Base-by-base conservation (phyloP, 2,329 filamentous ascomycete genomes). In the Fusarium chlamydosporum region DNA sequence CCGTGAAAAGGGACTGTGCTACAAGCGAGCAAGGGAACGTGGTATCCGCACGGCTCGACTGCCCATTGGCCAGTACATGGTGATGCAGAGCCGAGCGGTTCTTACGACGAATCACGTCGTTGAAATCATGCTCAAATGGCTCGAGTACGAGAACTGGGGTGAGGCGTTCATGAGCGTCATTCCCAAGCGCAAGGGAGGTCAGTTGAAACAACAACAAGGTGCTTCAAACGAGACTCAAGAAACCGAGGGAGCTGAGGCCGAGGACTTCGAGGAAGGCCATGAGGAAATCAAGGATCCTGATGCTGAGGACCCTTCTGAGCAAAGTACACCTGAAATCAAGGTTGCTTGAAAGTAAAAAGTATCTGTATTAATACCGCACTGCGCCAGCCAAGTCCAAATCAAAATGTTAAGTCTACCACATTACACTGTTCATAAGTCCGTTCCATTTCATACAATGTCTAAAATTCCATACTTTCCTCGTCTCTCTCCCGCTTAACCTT, bases 71-170 rank as follows among this genome's bases (percentile, higher is more conserved):
- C 90, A 98, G 67, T 98, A 93, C 78, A 91, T 99, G 84, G 87
- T 93, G 68, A 96, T 99, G 92, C 87, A 90, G 57, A 94, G 91
- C 73, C 88, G 96, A 33, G 89, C 91, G 72, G 92, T 99, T 6
- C 82, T 99, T 59, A 91, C 95, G 5, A 97, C 95, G 9, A 99
- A 98, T 76, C 96, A 99, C 76, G 96, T 99, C 2, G 88, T 96
- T 46, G 95, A 98, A 80, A 98, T 99, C 67, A 97, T 99, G 93
- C 82, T 97, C 45, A 90, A 89, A 70, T 99, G 94, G 94, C 80
- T 99, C 56, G 93, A 97, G 79, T 88, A 88, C 48, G 92, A 92
- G 3, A 92, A 98, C 77, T 99, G 96, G 96, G 94, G 91, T 2
- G 84, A 92, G 75, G 94, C 96, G 0, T 99, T 99, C 77, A 81